Conservation (phyloP, 176 grass and related monocot genomes). For the Alopecurus myosuroides region DNA sequence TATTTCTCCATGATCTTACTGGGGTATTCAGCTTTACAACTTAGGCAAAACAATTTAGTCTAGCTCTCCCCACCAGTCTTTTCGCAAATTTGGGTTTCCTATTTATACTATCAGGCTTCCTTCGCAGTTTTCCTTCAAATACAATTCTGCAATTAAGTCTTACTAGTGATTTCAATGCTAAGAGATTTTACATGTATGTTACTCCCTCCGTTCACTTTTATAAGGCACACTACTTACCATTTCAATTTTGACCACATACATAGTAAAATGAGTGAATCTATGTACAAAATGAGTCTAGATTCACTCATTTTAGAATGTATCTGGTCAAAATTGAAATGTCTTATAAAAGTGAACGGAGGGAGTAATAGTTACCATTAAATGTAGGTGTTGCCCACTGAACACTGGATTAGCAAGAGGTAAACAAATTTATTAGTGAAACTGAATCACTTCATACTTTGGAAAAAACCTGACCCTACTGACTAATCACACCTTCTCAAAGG, state of each 20-base stretch:
- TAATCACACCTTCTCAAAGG: background rate
- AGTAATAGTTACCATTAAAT: background rate
- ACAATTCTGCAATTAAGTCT: background rate
- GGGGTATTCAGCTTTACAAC: background rate
- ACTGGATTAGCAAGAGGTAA: background rate
- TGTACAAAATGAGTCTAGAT: too few relatives aligned
- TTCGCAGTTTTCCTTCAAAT: background rate
- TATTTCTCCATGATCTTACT: background rate
- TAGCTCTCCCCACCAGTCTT: too few relatives aligned
- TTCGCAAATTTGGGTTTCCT: background rate
- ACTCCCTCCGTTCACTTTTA: too few relatives aligned
- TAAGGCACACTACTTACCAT: too few relatives aligned
- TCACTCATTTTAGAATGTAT: too few relatives aligned
- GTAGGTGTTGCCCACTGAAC: background rate
- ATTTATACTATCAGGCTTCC: background rate
- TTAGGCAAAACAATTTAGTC: background rate
- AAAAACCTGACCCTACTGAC: background rate
- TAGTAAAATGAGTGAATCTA: too few relatives aligned
- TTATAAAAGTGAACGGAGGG: too few relatives aligned
- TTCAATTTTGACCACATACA: too few relatives aligned
- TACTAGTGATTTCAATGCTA: background rate
- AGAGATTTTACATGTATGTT: background rate
- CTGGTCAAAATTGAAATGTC: too few relatives aligned
- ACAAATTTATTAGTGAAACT: background rate
- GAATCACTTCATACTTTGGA: background rate